These are phyloP conservation scores for Lactarius pseudohatsudake DNA, from an alignment of 768 basidiomycete species.

Conservation along the genomic window DNA sequence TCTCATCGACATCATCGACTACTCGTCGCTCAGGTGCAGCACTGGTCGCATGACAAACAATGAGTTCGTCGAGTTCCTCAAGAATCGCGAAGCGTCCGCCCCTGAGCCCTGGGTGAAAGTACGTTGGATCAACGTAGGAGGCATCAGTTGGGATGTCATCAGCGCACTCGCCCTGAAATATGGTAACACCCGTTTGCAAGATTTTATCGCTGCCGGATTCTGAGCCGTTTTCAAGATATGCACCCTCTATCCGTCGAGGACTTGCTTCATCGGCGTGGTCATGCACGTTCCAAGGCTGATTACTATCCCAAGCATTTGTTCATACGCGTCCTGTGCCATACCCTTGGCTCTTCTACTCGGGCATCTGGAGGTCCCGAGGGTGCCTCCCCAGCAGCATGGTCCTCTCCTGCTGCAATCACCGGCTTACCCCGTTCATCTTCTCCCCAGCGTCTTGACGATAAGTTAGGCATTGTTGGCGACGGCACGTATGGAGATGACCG, in stretches of 20 bases:
- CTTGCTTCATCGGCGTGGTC: slow-evolving; percentile 52
- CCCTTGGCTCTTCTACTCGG: slow-evolving; percentile 38
- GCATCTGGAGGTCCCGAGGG: neutral
- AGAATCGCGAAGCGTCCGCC: slow-evolving; percentile 43
- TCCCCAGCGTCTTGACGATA: slow-evolving; percentile 31
- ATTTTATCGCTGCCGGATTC: neutral
- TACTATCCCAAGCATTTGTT: slow-evolving; percentile 73
- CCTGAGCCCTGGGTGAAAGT: slow-evolving; percentile 65
- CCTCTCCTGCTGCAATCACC: slow-evolving; percentile 31
- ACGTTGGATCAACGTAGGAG: slow-evolving; percentile 73
- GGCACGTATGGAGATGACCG: slow-evolving; percentile 34
- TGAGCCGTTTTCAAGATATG: slow-evolving; percentile 43
- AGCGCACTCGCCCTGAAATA: slow-evolving; percentile 65
- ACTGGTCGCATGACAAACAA: slow-evolving; percentile 57
- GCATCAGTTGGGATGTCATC: slow-evolving; percentile 70
- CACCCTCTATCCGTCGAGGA: slow-evolving; percentile 76
- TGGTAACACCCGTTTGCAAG: slow-evolving; percentile 40
- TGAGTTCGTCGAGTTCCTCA: slow-evolving; percentile 59
- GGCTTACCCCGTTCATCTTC: slow-evolving; percentile 39
- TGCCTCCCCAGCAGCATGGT: neutral
- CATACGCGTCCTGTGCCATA: slow-evolving; percentile 64
- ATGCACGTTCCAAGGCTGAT: slow-evolving; percentile 63
- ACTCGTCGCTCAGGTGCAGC: slow-evolving; percentile 55
- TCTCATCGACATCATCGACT: slow-evolving; percentile 66
- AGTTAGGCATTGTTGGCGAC: slow-evolving; percentile 27